These are phyloP conservation scores for Pelagophyceae sp. DNA, from an alignment of 352 stramenopile species.

Conservation along the genomic window DNA sequence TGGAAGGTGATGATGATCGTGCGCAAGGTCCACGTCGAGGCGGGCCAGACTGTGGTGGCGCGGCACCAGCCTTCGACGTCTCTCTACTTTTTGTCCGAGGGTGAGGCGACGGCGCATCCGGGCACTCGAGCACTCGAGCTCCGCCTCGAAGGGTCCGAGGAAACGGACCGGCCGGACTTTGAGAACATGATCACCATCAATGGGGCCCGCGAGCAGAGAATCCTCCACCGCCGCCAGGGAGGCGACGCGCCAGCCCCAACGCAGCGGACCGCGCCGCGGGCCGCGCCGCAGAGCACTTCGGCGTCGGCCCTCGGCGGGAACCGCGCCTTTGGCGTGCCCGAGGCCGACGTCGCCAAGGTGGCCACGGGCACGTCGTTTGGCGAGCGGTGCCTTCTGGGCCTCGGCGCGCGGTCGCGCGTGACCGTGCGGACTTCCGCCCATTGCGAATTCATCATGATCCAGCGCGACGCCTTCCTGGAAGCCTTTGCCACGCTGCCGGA, in stretches of 20 bases:
- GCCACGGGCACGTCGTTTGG: slow-evolving; percentile 26
- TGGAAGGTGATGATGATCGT: slow-evolving; percentile 11
- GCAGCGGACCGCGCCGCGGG: too few relatives aligned
- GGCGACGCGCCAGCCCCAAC: too few relatives aligned
- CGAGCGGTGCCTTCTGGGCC: slow-evolving; percentile 25
- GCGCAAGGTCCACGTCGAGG: slow-evolving; percentile 13
- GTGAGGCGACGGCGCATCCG: too few relatives aligned
- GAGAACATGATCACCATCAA: too few relatives aligned
- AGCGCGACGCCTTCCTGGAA: slow-evolving; percentile 17
- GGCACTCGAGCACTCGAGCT: too few relatives aligned
- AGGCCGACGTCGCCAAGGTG: not conserved
- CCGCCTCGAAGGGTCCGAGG: too few relatives aligned
- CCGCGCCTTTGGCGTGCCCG: slow-evolving; percentile 19
- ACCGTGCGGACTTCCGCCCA: slow-evolving; percentile 10
- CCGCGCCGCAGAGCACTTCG: too few relatives aligned
- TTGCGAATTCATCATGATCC: slow-evolving; percentile 19
- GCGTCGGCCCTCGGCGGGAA: slow-evolving; percentile 63
- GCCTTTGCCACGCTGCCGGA: slow-evolving; percentile 22
- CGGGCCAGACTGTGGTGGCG: not conserved
- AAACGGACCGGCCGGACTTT: too few relatives aligned
- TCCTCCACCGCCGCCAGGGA: too few relatives aligned
- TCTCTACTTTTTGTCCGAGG: slow-evolving; percentile 71
- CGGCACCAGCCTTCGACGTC: slow-evolving; percentile 57
- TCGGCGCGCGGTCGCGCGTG: not conserved
- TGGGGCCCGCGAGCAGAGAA: too few relatives aligned